phyloP scores from a whole-genome alignment of 75 land plant genomes.

The Isoetes taiwanensis region DNA sequence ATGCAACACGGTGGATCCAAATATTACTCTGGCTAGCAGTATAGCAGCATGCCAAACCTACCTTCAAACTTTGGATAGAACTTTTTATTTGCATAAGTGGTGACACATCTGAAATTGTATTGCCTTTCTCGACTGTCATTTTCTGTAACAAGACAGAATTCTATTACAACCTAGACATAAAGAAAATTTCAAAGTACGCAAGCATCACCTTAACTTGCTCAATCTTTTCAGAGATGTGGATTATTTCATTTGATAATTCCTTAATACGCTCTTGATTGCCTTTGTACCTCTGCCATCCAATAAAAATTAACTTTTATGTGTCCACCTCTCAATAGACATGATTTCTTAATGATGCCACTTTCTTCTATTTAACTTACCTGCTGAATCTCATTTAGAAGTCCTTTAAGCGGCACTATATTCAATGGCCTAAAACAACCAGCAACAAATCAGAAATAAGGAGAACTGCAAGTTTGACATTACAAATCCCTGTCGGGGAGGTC shows the following conservation, averaged over 20 bases:
- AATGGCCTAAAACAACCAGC: too few relatives aligned
- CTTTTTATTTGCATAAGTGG: background rate
- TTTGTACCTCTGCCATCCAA: background rate
- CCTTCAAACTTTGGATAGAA: conserved; percentile 4
- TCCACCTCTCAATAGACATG: background rate
- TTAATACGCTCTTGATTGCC: background rate
- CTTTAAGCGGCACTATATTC: background rate
- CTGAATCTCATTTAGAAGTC: background rate
- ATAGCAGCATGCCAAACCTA: too few relatives aligned
- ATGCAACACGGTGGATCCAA: too few relatives aligned
- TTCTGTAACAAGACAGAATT: background rate
- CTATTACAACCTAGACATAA: background rate
- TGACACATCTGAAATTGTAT: background rate
- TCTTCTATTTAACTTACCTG: background rate
- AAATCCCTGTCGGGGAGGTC: too few relatives aligned
- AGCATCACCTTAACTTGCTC: conserved; percentile 3
- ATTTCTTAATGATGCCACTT: background rate
- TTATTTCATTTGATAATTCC: background rate
- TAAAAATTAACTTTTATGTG: background rate
- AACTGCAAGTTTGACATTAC: too few relatives aligned
- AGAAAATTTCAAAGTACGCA: background rate
- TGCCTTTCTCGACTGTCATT: conserved; percentile 4
- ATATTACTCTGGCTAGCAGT: too few relatives aligned
- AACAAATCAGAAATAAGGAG: too few relatives aligned
- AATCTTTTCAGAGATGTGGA: background rate